A percentile compares a stretch with the other conserved stretches of the same genome.
Conservation (phyloP, 441 rosid genomes). For the Pelargonium citronellum region DNA sequence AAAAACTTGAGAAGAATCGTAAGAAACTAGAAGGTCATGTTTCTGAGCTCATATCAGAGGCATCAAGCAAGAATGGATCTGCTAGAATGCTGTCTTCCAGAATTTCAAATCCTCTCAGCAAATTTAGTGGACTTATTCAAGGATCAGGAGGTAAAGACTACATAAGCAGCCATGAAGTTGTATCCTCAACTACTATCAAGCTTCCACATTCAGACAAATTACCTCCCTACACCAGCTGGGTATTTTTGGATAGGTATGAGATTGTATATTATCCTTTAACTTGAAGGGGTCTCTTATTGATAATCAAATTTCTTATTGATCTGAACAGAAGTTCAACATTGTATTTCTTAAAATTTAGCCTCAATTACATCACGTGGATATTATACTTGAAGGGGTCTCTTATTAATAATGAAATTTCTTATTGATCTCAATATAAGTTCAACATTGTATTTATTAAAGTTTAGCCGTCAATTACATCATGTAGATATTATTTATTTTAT, state of each 20-base stretch:
- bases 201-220: slow-evolving; percentile 56
- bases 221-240: slow-evolving; percentile 70
- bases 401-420: neutral
- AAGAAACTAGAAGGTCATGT: slow-evolving; percentile 39
- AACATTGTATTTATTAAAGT: neutral
- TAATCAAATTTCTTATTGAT: neutral
- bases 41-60: slow-evolving; percentile 28
- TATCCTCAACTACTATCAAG: slow-evolving; percentile 31
- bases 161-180: slow-evolving; percentile 49
- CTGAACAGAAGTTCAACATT: neutral
- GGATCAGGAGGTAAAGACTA: slow-evolving; percentile 64
- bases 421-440: neutral
- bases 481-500: neutral
- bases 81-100: slow-evolving; percentile 33
- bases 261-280: slow-evolving; percentile 6
- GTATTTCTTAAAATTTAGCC: neutral
- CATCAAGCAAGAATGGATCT: slow-evolving; percentile 35
- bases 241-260: slow-evolving; percentile 56
- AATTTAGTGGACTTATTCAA: slow-evolving; percentile 45
- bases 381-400: slow-evolving; percentile 4
- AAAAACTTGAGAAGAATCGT: slow-evolving; percentile 45
- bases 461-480: no score
- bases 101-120: slow-evolving; percentile 39
- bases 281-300: neutral
- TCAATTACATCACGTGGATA: neutral